phyloP scores from a whole-genome alignment of 495 filamentous ascomycete genomes.

The Penicillium psychrofluorescens region DNA sequence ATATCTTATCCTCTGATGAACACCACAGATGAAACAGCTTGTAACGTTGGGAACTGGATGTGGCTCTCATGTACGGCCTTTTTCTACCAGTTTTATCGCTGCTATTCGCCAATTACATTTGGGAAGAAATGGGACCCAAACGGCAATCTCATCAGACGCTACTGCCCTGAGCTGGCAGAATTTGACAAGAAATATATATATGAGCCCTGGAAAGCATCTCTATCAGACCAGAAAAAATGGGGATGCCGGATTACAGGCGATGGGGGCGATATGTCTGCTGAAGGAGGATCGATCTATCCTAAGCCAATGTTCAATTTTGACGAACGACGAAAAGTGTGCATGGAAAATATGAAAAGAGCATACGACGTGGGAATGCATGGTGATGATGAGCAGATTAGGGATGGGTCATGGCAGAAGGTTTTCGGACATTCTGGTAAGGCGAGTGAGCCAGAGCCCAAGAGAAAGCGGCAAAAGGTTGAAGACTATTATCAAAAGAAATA shows the following conservation, averaged over 20 bases:
- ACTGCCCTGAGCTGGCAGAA: conserved; percentile 53
- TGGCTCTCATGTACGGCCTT: conserved; percentile 71
- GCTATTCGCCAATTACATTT: conserved; percentile 60
- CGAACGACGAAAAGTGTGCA: conserved; percentile 48
- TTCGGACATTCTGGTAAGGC: conserved; percentile 24
- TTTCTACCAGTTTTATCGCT: conserved; percentile 56
- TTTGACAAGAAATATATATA: conserved; percentile 63
- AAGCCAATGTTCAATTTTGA: conserved; percentile 69
- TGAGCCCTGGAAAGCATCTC: conserved; percentile 64
- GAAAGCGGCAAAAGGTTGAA: too few relatives aligned
- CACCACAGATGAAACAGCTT: conserved; percentile 52
- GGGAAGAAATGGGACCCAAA: conserved; percentile 60
- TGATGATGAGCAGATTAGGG: conserved; percentile 46
- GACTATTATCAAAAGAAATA: too few relatives aligned
- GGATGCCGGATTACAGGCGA: conserved; percentile 50
- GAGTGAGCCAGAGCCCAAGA: too few relatives aligned
- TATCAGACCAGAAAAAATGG: conserved; percentile 51
- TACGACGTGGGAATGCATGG: conserved; percentile 56
- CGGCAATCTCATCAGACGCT: conserved; percentile 51
- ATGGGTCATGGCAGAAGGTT: conserved; percentile 53
- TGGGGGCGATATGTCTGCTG: conserved; percentile 26
- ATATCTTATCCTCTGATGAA: not conserved
- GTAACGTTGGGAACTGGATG: conserved; percentile 67
- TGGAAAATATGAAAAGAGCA: conserved; percentile 57
- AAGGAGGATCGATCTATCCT: conserved; percentile 45